Conservation (phyloP, 202 grass and related monocot genomes). For the Bolboschoenoplectus hybrid region DNA sequence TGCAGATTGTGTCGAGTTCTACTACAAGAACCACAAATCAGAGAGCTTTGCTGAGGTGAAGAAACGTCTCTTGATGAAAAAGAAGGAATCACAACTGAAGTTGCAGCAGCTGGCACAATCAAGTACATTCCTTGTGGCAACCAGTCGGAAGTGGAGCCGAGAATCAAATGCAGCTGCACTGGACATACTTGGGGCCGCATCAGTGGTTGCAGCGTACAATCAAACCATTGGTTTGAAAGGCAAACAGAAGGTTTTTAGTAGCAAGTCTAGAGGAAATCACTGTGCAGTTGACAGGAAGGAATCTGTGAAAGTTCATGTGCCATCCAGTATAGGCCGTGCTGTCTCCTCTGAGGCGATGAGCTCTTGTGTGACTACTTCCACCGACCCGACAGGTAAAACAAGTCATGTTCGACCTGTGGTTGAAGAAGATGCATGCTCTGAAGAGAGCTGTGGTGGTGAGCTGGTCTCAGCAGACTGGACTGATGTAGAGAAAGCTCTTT, state of each 20-base stretch:
- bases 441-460: constrained; percentile 49
- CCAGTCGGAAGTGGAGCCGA: constrained; percentile 46
- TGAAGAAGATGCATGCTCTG: constrained; percentile 42
- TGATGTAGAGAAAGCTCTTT: constrained; percentile 52
- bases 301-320: constrained; percentile 38
- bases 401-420: neutral
- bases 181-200: constrained; percentile 43
- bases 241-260: constrained; percentile 35
- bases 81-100: constrained; percentile 32
- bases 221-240: constrained; percentile 21
- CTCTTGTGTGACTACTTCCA: constrained; percentile 47
- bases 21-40: constrained; percentile 60
- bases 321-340: constrained; percentile 41
- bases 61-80: constrained; percentile 49
- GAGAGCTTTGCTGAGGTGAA: constrained; percentile 54
- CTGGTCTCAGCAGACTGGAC: constrained; percentile 49
- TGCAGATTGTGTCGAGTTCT: constrained; percentile 61
- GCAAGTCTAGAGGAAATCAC: constrained; percentile 35
- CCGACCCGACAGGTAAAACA: constrained; percentile 41
- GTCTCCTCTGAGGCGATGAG: constrained; percentile 54
- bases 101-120: constrained; percentile 28
- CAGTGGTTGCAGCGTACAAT: constrained; percentile 32
- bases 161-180: constrained; percentile 39
- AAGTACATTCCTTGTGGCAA: constrained; percentile 46
- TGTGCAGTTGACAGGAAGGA: constrained; percentile 45